Conservation (phyloP, 176 grass and related monocot genomes). For the Pharus latifolius region DNA sequence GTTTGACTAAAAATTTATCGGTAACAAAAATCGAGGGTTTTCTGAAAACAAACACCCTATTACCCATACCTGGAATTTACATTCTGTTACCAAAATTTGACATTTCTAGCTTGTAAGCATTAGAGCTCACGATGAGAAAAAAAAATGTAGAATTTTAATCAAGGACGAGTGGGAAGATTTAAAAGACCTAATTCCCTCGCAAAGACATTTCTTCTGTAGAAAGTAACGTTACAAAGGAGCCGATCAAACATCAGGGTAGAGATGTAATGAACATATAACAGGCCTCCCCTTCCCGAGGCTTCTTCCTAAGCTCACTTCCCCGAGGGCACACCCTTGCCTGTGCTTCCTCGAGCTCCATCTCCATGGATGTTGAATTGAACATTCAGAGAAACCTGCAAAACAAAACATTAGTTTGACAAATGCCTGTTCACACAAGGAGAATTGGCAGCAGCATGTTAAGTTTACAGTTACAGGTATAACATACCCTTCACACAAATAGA, state of each 20-base stretch:
- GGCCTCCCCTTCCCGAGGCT: constrained; percentile 15
- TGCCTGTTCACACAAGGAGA: too few relatives aligned
- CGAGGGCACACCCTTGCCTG: neutral
- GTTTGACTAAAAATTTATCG: neutral
- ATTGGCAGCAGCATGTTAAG: too few relatives aligned
- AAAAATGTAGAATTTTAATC: neutral
- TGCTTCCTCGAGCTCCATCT: neutral
- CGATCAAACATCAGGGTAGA: constrained; percentile 24
- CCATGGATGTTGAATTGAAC: constrained; percentile 15
- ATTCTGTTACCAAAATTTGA: neutral
- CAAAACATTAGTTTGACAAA: too few relatives aligned
- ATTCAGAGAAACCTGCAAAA: too few relatives aligned
- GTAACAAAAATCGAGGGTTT: neutral
- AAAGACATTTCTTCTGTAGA: constrained; percentile 42
- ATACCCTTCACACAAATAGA: too few relatives aligned
- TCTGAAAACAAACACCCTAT: neutral
- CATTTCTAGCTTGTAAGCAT: neutral
- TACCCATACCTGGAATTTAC: neutral
- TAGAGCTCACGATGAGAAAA: neutral
- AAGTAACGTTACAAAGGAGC: constrained; percentile 35
- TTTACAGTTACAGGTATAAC: too few relatives aligned
- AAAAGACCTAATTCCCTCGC: constrained; percentile 10
- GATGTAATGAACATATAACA: constrained; percentile 45
- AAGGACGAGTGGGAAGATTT: neutral
- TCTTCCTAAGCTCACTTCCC: constrained; percentile 28